phyloP scores from a whole-genome alignment of 2,329 filamentous ascomycete genomes.

The Fonsecaea pedrosoi region DNA sequence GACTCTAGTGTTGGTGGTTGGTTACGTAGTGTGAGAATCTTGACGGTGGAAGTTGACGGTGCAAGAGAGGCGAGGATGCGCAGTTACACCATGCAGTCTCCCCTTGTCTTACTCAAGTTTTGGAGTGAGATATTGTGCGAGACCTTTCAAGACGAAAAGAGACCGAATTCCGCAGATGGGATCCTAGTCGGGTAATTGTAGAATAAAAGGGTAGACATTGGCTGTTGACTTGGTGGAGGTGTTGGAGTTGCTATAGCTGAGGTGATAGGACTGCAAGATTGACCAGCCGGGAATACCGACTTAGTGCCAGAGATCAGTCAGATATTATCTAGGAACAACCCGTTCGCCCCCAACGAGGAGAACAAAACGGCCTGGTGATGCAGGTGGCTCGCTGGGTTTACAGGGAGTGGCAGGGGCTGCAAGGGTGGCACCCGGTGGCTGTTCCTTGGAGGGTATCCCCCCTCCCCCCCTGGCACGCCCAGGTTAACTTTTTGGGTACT shows the following conservation, averaged over 20 bases:
- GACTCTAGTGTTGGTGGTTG: background rate
- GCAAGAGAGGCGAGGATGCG: background rate
- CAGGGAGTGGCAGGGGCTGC: slow-evolving; percentile 1
- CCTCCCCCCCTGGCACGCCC: no score
- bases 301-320: background rate
- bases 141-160: background rate
- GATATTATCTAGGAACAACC: slow-evolving; percentile 6
- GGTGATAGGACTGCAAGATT: background rate
- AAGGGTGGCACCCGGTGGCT: slow-evolving; percentile 13
- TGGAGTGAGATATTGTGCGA: background rate
- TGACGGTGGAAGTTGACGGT: background rate
- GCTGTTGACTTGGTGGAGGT: background rate
- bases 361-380: slow-evolving; percentile 2
- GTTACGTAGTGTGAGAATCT: slow-evolving; percentile 2
- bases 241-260: background rate
- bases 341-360: background rate
- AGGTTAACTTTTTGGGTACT: background rate
- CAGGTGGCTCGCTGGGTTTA: background rate
- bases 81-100: background rate
- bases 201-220: background rate
- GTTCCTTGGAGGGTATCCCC: background rate
- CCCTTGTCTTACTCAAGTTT: background rate
- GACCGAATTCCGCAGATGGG: background rate
- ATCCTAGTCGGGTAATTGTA: background rate
- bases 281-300: background rate